Evolutionary conservation across 192 early-diverging fungal species (phyloP), one percentile per base, ranked within the genome.

Genomic region (Cetraspora pellucida): DNA sequence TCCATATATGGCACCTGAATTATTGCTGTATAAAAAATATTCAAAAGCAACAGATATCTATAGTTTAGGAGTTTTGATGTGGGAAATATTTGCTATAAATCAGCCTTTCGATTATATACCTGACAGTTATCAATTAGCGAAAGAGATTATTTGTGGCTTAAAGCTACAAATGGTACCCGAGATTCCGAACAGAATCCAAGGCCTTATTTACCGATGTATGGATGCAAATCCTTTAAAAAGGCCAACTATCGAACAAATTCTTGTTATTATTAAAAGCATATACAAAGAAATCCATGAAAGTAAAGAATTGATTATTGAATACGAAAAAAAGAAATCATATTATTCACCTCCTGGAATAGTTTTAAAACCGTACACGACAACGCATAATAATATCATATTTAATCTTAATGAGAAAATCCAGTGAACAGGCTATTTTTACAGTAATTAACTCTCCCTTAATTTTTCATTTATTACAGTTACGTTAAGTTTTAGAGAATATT

Each of bases 31-130:
- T 31, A n/a, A 68, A 2, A 72, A 72, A 13, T 83, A 81, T 72
- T 77, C 80, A n/a, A 71, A 77, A 23, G 79, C 74, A 77, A 78
- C 77, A 8, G 82, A 83, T 47, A 69, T 83, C 0, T 83, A 81
- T 64, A 77, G 77, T 75, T 64, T 81, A 2, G 82, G 82, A 11
- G 78, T 81, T 30, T 78, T 83, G 59, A 83, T 83, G 79, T 83
- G 82, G 82, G 82, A 81, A 13, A 61, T 83, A 25, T 79, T 79
- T 30, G 77, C 80, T 25, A 80, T 79, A 71, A 30, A 74, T 21
- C 79, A 74, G 5, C 82, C 82, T 10, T 79, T 81, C 28, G 28
- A 16, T 28, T n/a, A 71, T 52, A 21, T 71, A 14, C 27, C 68
- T 28, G 19, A 71, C 13, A 45, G 47, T 52, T 4, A n/a, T 27